Base-by-base conservation (phyloP, 2,329 filamentous ascomycete species). In the Aquanectria penicillioides region DNA sequence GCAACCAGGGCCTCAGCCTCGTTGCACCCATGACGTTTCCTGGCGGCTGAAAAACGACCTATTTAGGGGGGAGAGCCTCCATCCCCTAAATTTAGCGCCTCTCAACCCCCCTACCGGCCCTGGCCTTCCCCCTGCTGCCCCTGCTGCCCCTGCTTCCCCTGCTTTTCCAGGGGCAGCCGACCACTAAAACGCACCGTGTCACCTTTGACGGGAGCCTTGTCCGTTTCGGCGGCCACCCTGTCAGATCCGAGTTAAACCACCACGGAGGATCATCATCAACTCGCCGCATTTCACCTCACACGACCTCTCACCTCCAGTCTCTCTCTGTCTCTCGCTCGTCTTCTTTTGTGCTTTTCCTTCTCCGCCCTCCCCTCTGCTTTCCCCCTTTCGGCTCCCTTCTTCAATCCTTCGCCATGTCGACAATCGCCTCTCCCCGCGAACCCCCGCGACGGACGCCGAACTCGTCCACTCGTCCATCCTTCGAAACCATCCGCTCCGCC, bases 401-500 rank as follows among this genome's bases (percentile, higher is more conserved):
- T 69, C 62, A 60, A 88, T n/a, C 43, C 31, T 31, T 26, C 23
- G 69, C 59, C 63, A 89, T 89, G 87, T 88, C 87, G 8, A 88
- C 86, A 36, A 89, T 89, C 62, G 86, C 87, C 34, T 83, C 84
- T 9, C 86, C 86, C 20, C 84, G 87, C 57, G 86, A 89, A 34
- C 78, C 82, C 70, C 73, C 87, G 79, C 82, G 82, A 11, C 74
- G 75, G 57, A 79, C 89, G 4, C 90, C 92, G 1, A 89, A 89
- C 6, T 91, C 89, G 33, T 95, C 93, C 28, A 83, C 86, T 31
- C 90, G 92, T 11, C 89, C 90, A 5, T 94, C 91, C 29, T 81
- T 91, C 74, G 90, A 94, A 67, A 78, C 78, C 55, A 78, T 83
- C 13, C 86, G 85, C 54, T 92, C 89, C 58, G 83, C 80, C 61